Conservation (phyloP, 192 early-diverging fungal genomes). For the Coemansia sp. region DNA sequence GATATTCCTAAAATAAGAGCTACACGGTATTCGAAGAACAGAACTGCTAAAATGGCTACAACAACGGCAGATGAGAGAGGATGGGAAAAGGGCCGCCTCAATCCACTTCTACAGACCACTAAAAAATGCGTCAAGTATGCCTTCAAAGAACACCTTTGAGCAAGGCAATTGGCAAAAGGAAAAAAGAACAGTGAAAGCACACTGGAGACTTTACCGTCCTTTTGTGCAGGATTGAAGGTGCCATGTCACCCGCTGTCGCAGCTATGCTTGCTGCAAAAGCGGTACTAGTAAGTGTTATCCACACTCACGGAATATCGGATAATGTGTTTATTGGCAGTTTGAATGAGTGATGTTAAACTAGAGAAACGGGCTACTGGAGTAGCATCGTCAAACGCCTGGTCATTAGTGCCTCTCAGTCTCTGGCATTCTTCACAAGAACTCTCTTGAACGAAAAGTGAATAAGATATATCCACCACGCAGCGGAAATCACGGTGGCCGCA, state of each 20-base stretch:
- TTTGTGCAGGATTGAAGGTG: not conserved
- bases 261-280: not conserved
- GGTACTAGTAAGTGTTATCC: not conserved
- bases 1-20: not conserved
- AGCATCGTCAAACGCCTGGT: not conserved
- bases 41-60: not conserved
- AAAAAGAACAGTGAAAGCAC: not conserved
- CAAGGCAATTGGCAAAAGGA: not conserved
- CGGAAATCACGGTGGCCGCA: not conserved
- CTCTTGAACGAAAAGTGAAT: not conserved
- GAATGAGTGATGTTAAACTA: not conserved
- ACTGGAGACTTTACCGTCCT: not conserved
- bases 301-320: not conserved
- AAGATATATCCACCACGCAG: not conserved
- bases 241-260: not conserved
- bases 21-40: not conserved
- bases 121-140: not conserved
- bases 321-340: not conserved
- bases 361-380: not conserved
- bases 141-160: not conserved
- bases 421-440: not conserved
- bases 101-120: not conserved
- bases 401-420: not conserved
- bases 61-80: not conserved
- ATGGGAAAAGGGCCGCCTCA: not conserved